phyloP scores from a whole-genome alignment of 2,329 filamentous ascomycete genomes.

The Hymenoscyphus albidus region DNA sequence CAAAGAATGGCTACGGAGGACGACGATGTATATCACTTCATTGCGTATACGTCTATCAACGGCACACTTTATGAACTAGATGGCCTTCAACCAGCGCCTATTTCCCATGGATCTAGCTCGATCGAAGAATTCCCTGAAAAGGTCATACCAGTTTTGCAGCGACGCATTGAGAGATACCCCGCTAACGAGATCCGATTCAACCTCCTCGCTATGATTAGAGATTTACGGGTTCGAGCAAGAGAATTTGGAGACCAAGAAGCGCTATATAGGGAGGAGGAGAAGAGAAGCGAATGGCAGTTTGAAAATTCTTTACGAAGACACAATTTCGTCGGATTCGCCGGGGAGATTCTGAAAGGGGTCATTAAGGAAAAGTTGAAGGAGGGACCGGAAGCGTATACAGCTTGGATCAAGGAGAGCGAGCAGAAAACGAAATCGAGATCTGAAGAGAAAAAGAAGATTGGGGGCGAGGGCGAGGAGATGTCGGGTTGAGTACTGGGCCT shows the following conservation, averaged over 20 bases:
- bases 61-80: slow-evolving; percentile 89
- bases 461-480: slow-evolving; percentile 34
- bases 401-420: slow-evolving; percentile 69
- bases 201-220: slow-evolving; percentile 84
- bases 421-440: slow-evolving; percentile 46
- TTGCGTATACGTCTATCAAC: slow-evolving; percentile 83
- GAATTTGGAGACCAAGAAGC: slow-evolving; percentile 80
- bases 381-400: slow-evolving; percentile 61
- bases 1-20: slow-evolving; percentile 64
- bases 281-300: slow-evolving; percentile 84
- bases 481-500: slow-evolving; percentile 22
- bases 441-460: slow-evolving; percentile 30
- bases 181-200: slow-evolving; percentile 91
- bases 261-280: slow-evolving; percentile 74
- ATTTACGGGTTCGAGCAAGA: slow-evolving; percentile 70
- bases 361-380: slow-evolving; percentile 68
- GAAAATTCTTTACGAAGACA: slow-evolving; percentile 89
- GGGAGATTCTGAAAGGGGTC: slow-evolving; percentile 84
- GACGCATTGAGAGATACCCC: slow-evolving; percentile 81
- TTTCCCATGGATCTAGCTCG: slow-evolving; percentile 75
- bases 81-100: slow-evolving; percentile 87
- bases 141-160: slow-evolving; percentile 82
- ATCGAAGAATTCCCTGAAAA: slow-evolving; percentile 69
- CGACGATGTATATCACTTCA: slow-evolving; percentile 96
- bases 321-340: slow-evolving; percentile 95